These are phyloP conservation scores for Salix koriyanagi DNA, from an alignment of 345 rosid species.

Conservation along the genomic window DNA sequence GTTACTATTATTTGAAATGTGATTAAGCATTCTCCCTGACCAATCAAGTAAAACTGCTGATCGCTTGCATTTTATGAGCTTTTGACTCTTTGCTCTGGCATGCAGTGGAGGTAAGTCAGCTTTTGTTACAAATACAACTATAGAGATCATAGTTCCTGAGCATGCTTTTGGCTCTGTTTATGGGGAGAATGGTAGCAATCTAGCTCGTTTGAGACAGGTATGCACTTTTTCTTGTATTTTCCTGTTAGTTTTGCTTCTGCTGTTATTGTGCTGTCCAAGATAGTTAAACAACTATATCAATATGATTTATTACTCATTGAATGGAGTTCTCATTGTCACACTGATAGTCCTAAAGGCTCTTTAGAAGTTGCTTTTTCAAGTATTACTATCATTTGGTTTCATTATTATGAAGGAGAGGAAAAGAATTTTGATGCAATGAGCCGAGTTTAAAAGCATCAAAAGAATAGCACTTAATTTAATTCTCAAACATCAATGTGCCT, in stretches of 20 bases:
- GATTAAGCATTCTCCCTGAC: background rate
- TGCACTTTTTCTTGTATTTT: background rate
- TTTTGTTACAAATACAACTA: conserved; percentile 75
- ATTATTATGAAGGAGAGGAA: background rate
- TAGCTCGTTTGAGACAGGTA: conserved; percentile 74
- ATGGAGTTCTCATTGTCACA: background rate
- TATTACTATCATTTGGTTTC: background rate
- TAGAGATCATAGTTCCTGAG: conserved; percentile 77
- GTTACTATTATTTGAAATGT: background rate
- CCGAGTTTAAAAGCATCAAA: background rate
- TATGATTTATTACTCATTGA: background rate
- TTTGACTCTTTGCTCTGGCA: background rate
- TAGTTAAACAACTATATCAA: conserved; percentile 2
- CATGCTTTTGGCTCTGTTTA: conserved; percentile 65
- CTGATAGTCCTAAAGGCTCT: background rate
- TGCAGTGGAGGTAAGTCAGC: conserved; percentile 73
- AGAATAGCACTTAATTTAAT: background rate
- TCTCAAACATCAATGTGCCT: background rate
- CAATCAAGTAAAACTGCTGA: background rate
- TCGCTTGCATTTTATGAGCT: background rate
- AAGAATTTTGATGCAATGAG: background rate
- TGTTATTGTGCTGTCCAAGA: background rate
- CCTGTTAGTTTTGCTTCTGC: background rate
- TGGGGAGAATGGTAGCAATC: conserved; percentile 81
- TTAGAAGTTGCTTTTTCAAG: background rate